Evolutionary conservation across 1,284 basidiomycete genomes (phyloP), one percentile per base, ranked within the genome.

Genomic region (Ustilago vetiveriae): DNA sequence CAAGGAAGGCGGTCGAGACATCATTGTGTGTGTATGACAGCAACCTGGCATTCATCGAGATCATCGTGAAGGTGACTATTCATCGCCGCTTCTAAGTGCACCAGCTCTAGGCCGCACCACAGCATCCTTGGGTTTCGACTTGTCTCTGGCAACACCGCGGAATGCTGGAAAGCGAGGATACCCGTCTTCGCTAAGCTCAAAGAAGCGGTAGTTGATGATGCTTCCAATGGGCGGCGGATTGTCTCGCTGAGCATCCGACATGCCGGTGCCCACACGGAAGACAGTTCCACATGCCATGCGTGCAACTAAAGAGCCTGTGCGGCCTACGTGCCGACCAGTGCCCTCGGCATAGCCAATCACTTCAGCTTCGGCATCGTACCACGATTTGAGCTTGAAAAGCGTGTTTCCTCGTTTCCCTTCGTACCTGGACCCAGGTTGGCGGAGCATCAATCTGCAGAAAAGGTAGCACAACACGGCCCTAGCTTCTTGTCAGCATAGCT

Each of bases 371-470:
- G 87, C 88, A 66, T 89, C 88, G 72, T 87, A 86, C 79, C 88
- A 88, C 1, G 87, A 87, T 85, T 90, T 90, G 79, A 89, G 84
- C 76, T 90, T 90, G 43, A 88, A 82, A 5, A 89, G 80, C 2
- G 86, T 85, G 3, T 76, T 82, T 1, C 87, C 87, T 27, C 88
- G 84, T 26, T 81, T 79, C 6, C 85, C 85, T 72, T 88, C 87
- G 65, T 90, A 90, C 39, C 79, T 57, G 9, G 87, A 83, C 0
- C 75, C 80, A 7, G 88, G 85, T 56, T 85, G 84, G 14, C 88
- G 83, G n/a, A 89, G 83, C 88, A 90, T 90, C 19, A 89, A 47
- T 5, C 80, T 81, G 65, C 27, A 39, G 27, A 2, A 29, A 37
- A 27, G n/a, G 24, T 16, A 11, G 19, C 11, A n/a, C 45, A 10